Evolutionary conservation across 2,329 filamentous ascomycete species (phyloP).

Genomic region (Colletotrichum gigasporum): DNA sequence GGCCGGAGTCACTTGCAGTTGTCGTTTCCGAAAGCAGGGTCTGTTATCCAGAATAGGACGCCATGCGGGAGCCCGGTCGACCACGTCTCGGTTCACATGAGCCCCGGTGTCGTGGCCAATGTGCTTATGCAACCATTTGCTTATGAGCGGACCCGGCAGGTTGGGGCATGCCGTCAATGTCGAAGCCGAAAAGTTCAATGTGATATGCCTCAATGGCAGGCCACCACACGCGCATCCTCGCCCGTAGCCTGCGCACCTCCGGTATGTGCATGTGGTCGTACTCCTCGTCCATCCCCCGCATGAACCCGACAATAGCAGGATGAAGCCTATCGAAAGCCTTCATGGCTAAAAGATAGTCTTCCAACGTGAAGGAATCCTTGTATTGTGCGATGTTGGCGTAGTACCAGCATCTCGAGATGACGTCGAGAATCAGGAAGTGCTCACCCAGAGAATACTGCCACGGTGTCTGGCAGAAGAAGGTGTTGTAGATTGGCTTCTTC

Average conservation of each 20-base stretch:
- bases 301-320: not conserved
- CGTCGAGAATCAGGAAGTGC: not conserved
- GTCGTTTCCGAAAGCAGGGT: too few relatives aligned
- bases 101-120: too few relatives aligned
- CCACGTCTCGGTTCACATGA: too few relatives aligned
- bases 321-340: not conserved
- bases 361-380: not conserved
- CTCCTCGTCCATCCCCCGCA: not conserved
- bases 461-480: not conserved
- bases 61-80: too few relatives aligned
- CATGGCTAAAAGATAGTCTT: too few relatives aligned
- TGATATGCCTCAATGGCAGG: not conserved
- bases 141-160: too few relatives aligned
- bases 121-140: too few relatives aligned
- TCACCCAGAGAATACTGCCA: not conserved
- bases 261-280: not conserved
- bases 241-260: not conserved
- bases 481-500: not conserved
- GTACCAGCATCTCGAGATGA: not conserved
- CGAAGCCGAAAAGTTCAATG: not conserved
- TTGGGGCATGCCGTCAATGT: not conserved
- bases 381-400: not conserved
- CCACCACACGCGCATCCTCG: not conserved
- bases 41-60: too few relatives aligned
- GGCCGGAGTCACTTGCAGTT: too few relatives aligned